A percentile compares a stretch with the other conserved stretches of the same genome.
These are phyloP conservation scores for Cryptomeria japonica DNA, from an alignment of 75 land plant species.

Conservation along the genomic window DNA sequence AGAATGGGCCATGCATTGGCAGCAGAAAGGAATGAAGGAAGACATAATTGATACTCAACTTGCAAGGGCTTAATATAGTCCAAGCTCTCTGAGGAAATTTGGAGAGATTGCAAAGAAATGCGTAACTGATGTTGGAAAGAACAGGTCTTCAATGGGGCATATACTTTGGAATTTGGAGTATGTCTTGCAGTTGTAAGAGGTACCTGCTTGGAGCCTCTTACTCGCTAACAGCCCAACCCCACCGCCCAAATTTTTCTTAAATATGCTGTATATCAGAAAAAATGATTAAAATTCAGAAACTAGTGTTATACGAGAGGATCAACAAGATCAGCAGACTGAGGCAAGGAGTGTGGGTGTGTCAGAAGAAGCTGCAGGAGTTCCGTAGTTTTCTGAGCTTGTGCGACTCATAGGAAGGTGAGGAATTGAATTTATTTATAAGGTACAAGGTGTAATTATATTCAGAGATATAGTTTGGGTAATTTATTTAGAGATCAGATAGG, in stretches of 20 bases:
- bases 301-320: neutral
- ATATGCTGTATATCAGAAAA: neutral
- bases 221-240: neutral
- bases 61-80: constrained; percentile 11
- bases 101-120: constrained; percentile 34
- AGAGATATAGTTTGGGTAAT: too few species aligned
- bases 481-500: too few species aligned
- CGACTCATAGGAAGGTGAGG: neutral
- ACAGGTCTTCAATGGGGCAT: constrained; percentile 36
- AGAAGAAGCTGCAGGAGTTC: neutral
- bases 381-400: neutral
- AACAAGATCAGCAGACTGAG: neutral
- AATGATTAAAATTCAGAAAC: neutral
- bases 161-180: constrained; percentile 38
- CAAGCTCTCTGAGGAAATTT: constrained; percentile 23
- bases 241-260: neutral
- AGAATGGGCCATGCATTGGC: constrained; percentile 33
- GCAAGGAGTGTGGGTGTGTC: neutral
- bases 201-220: neutral
- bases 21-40: constrained; percentile 27
- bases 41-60: constrained; percentile 32
- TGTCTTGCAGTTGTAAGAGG: constrained; percentile 8
- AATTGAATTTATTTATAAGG: too few species aligned
- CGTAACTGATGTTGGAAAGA: constrained; percentile 25
- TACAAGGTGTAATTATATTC: too few species aligned